A percentile compares a stretch with the other conserved stretches of the same genome.
These are phyloP conservation scores for Piloderma croceum DNA, from an alignment of 768 basidiomycete genomes.

Conservation along the genomic window DNA sequence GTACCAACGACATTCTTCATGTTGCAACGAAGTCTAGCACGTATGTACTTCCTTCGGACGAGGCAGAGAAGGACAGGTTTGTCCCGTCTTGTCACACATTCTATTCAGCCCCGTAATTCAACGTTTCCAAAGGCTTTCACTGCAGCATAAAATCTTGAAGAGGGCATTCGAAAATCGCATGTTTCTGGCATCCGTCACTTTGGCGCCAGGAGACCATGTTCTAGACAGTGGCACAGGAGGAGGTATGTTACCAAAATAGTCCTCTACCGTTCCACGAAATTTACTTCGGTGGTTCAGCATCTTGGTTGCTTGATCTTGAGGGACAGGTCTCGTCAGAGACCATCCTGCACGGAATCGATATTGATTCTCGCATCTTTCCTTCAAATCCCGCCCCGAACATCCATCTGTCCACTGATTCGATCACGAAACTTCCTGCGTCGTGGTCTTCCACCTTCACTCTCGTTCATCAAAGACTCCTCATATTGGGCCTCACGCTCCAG, in stretches of 20 bases:
- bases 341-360: neutral
- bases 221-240: conserved; percentile 2
- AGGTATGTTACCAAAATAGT: neutral
- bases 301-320: neutral
- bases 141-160: conserved; percentile 1
- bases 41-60: neutral
- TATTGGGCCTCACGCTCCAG: neutral
- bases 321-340: neutral
- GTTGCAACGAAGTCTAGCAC: too few species aligned
- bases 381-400: too few species aligned
- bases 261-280: neutral
- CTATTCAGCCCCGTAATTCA: neutral
- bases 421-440: conserved; percentile 1
- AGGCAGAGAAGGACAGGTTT: neutral
- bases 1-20: too few species aligned
- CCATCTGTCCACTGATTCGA: neutral
- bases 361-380: neutral
- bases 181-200: neutral
- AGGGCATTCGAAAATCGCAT: neutral
- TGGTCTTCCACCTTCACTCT: conserved; percentile 5
- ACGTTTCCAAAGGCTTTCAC: neutral
- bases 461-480: conserved; percentile 11
- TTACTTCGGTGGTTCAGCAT: neutral
- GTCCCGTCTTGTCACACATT: neutral
- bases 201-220: neutral